Conservation (phyloP, 2,329 filamentous ascomycete species). For the Ophiostoma himal-ulmi region DNA sequence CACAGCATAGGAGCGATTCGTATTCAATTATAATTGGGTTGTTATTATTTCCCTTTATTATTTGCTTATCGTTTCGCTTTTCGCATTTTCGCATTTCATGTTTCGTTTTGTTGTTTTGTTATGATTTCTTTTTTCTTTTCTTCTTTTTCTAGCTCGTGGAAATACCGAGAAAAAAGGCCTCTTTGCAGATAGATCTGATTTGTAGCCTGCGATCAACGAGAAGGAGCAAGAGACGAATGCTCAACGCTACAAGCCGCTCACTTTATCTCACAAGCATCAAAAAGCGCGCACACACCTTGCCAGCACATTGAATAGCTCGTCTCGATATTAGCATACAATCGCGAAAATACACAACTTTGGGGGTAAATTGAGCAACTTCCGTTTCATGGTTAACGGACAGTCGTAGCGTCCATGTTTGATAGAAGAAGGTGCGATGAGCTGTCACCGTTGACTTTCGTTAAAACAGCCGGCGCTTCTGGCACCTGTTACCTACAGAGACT, state of each 20-base stretch:
- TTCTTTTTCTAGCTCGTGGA: neutral
- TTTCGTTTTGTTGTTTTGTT: too few species aligned
- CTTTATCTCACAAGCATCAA: too few species aligned
- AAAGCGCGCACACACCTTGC: too few species aligned
- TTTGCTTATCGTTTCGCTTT: too few species aligned
- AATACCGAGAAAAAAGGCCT: neutral
- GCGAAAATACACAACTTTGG: neutral
- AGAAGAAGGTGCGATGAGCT: neutral
- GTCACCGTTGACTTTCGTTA: too few species aligned
- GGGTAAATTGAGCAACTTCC: conserved; percentile 2
- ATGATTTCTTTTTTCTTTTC: neutral
- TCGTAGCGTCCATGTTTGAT: neutral
- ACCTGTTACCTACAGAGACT: neutral
- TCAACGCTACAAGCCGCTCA: neutral
- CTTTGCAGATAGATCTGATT: neutral
- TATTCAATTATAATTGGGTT: neutral
- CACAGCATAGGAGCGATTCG: neutral
- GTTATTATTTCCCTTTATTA: neutral
- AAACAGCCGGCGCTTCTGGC: too few species aligned
- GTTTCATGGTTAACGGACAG: neutral
- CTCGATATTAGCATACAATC: too few species aligned
- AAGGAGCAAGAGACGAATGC: neutral
- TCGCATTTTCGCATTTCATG: too few species aligned
- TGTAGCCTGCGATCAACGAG: neutral
- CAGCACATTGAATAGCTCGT: too few species aligned